phyloP scores from a whole-genome alignment of 2,329 filamentous ascomycete species.

The Microdochium paspali region DNA sequence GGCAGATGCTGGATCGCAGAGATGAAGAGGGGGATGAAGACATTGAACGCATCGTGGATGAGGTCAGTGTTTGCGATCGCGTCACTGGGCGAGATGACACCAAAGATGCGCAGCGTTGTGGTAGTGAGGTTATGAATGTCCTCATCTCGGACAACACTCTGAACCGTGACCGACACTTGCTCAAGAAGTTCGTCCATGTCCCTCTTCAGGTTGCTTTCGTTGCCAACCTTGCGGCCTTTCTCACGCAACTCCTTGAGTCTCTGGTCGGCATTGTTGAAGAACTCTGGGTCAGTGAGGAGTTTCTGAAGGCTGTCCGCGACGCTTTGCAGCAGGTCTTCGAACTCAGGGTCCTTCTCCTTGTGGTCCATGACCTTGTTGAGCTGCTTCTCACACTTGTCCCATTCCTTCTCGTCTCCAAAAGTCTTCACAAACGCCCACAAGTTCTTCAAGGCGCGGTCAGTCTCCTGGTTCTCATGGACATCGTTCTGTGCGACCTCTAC shows the following conservation, averaged over 20 bases:
- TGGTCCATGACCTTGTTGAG: slow-evolving; percentile 66
- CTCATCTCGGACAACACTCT: slow-evolving; percentile 60
- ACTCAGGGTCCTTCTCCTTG: slow-evolving; percentile 68
- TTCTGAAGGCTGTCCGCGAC: slow-evolving; percentile 67
- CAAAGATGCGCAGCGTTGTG: slow-evolving; percentile 57
- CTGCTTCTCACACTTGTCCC: slow-evolving; percentile 62
- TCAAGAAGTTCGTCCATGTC: slow-evolving; percentile 65
- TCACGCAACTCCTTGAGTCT: slow-evolving; percentile 40
- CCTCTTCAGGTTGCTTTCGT: slow-evolving; percentile 57
- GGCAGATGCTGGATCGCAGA: slow-evolving; percentile 77
- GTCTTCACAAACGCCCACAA: slow-evolving; percentile 74
- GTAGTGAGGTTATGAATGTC: slow-evolving; percentile 61
- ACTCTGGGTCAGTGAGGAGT: slow-evolving; percentile 76
- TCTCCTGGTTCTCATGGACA: slow-evolving; percentile 61
- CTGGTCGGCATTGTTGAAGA: slow-evolving; percentile 65
- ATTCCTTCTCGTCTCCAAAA: slow-evolving; percentile 65
- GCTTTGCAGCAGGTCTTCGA: slow-evolving; percentile 68
- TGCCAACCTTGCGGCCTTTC: slow-evolving; percentile 53
- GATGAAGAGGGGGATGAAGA: slow-evolving; percentile 72
- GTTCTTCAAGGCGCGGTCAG: slow-evolving; percentile 67
- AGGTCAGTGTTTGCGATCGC: slow-evolving; percentile 60
- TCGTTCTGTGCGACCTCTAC: slow-evolving; percentile 59
- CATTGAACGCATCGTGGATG: slow-evolving; percentile 64
- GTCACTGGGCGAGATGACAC: slow-evolving; percentile 58
- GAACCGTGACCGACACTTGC: slow-evolving; percentile 58